Conservation (phyloP, 2,329 filamentous ascomycete genomes). For the Dryadomyces quercus-mongolicae region DNA sequence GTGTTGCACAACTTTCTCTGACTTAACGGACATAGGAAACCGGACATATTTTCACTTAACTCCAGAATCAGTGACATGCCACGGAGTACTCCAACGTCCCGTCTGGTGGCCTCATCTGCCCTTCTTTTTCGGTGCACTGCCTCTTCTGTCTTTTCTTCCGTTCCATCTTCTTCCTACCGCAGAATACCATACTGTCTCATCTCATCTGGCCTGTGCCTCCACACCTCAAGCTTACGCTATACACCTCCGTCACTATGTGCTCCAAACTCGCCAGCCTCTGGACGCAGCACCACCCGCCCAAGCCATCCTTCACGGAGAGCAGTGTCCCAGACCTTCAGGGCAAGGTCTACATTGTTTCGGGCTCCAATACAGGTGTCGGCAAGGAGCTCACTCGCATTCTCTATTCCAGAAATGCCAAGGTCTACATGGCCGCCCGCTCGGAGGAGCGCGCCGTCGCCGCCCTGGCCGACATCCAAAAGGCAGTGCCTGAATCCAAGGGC, state of each 20-base stretch:
- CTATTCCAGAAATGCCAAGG: constrained; percentile 34
- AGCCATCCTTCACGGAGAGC: not conserved
- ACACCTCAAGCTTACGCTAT: too few relatives aligned
- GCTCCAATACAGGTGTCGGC: constrained; percentile 24
- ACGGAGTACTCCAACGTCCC: too few relatives aligned
- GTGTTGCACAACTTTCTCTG: not conserved
- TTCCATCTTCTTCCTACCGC: not conserved
- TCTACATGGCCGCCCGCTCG: constrained; percentile 36
- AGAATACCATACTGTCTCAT: too few relatives aligned
- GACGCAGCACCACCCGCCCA: not conserved
- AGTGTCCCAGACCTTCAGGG: not conserved
- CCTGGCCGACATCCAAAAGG: constrained; percentile 25
- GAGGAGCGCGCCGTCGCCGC: constrained; percentile 24
- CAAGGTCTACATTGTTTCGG: constrained; percentile 30
- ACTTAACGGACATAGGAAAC: not conserved
- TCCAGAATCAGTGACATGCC: not conserved
- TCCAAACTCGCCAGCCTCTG: not conserved
- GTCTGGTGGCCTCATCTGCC: too few relatives aligned
- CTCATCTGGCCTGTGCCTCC: too few relatives aligned
- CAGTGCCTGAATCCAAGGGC: constrained; percentile 19
- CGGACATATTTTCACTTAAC: not conserved
- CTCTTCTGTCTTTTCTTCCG: not conserved
- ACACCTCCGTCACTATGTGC: not conserved
- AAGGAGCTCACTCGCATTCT: constrained; percentile 35
- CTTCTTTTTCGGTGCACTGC: too few relatives aligned